Evolutionary conservation across 83 land plant genomes (phyloP).

Genomic region (Picea mariana): DNA sequence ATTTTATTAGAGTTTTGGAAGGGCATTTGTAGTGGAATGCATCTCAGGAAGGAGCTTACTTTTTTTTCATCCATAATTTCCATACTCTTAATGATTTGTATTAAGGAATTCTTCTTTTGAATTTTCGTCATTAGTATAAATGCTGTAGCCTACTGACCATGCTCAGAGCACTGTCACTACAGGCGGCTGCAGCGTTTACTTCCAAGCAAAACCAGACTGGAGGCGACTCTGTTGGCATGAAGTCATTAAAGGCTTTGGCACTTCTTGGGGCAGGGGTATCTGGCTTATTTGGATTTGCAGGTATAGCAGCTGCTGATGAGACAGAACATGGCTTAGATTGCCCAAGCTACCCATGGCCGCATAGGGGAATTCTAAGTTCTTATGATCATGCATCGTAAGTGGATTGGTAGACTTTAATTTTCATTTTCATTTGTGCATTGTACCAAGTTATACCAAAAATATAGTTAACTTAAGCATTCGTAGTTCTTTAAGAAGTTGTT

Average conservation of each 20-base stretch:
- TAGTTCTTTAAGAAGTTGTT: neutral
- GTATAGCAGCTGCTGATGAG: constrained; percentile 89
- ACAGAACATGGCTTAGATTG: constrained; percentile 87
- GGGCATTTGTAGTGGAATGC: too few relatives aligned
- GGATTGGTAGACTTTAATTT: neutral
- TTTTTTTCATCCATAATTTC: too few relatives aligned
- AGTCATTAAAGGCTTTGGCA: constrained; percentile 56
- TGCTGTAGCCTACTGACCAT: too few relatives aligned
- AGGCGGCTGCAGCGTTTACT: constrained; percentile 38
- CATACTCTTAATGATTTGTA: too few relatives aligned
- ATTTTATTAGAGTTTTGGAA: too few relatives aligned
- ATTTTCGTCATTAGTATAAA: too few relatives aligned
- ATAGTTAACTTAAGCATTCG: too few relatives aligned
- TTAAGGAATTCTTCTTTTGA: too few relatives aligned
- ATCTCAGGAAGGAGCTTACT: too few relatives aligned
- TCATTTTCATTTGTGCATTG: neutral
- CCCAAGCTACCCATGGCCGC: constrained; percentile 94
- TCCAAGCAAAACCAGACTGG: constrained; percentile 44
- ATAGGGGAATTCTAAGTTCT: constrained; percentile 80
- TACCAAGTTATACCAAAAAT: too few relatives aligned
- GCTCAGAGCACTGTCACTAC: constrained; percentile 16
- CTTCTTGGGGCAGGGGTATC: constrained; percentile 80
- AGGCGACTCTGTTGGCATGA: constrained; percentile 29
- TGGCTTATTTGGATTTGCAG: constrained; percentile 70
- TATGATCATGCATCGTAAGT: constrained; percentile 97